Percentiles rank a stretch among this genome's conserved stretches.
Conservation (phyloP, 495 filamentous ascomycete species). For the Tuber umbilicatum region DNA sequence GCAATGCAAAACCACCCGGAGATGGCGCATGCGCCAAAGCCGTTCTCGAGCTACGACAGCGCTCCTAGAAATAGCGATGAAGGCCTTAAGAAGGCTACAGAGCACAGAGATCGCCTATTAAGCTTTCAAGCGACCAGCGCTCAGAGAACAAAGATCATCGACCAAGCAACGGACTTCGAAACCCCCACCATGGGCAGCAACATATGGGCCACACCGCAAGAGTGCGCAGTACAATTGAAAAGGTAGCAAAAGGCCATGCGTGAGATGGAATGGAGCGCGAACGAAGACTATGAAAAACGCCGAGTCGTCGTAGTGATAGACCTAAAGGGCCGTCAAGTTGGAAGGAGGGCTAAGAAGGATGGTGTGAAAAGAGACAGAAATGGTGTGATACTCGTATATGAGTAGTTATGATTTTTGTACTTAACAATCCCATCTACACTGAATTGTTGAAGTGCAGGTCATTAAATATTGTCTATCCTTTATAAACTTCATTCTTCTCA, state of each 20-base stretch:
- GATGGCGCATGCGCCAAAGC: slow-evolving; percentile 50
- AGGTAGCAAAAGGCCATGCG: slow-evolving; percentile 79
- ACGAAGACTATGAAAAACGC: slow-evolving; percentile 90
- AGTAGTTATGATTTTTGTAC: no score
- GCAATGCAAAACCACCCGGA: slow-evolving; percentile 59
- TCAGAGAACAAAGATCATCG: slow-evolving; percentile 74
- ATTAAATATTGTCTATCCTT: no score
- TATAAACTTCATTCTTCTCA: no score
- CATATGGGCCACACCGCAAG: slow-evolving; percentile 81
- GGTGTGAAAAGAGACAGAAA: no score
- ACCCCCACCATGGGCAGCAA: slow-evolving; percentile 57
- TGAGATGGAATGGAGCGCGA: slow-evolving; percentile 83
- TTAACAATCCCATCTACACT: no score
- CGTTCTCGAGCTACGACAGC: slow-evolving; percentile 46
- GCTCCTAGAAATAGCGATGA: slow-evolving; percentile 46
- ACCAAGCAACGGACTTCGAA: slow-evolving; percentile 93
- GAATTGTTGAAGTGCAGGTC: no score
- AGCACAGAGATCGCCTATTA: slow-evolving; percentile 77
- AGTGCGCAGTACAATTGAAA: slow-evolving; percentile 81
- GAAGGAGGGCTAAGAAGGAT: no score
- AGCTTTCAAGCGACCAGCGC: slow-evolving; percentile 84
- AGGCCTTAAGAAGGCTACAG: slow-evolving; percentile 55
- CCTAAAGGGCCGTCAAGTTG: slow-evolving; percentile 65
- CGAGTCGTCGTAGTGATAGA: slow-evolving; percentile 81
- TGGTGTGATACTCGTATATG: no score